Conservation (phyloP, 306 rosid genomes). For the Fagus sylvatica region DNA sequence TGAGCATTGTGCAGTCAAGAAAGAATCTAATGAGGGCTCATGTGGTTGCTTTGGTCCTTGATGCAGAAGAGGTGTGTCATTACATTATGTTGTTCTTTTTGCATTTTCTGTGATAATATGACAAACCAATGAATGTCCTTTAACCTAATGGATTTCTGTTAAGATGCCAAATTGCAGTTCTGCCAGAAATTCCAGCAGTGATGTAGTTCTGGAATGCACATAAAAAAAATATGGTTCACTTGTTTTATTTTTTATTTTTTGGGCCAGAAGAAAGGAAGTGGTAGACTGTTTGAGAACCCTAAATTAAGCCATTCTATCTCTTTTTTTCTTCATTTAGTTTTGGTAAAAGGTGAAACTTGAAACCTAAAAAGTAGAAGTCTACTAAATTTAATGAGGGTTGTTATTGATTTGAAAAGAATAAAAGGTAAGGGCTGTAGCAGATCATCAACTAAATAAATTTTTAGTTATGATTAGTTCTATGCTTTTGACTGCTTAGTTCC, state of each 20-base stretch:
- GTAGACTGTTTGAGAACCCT: not conserved
- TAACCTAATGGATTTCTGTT: not conserved
- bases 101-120: slow-evolving; percentile 11
- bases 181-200: not conserved
- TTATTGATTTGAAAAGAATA: not conserved
- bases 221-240: not conserved
- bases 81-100: not conserved
- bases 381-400: not conserved
- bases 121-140: slow-evolving; percentile 3
- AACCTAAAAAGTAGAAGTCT: not conserved
- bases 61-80: slow-evolving; percentile 81
- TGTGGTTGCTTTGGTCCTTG: slow-evolving; percentile 88
- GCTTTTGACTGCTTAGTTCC: not conserved
- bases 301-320: not conserved
- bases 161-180: slow-evolving; percentile 14
- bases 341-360: not conserved
- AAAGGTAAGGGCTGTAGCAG: not conserved
- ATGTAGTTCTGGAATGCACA: not conserved
- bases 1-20: slow-evolving; percentile 92
- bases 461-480: not conserved
- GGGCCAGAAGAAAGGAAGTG: not conserved
- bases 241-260: no score
- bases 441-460: not conserved
- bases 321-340: not conserved
- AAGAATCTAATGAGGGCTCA: slow-evolving; percentile 95